Base-by-base conservation (phyloP, 1,139 yeast species). In the Yamadazyma atlantica region DNA sequence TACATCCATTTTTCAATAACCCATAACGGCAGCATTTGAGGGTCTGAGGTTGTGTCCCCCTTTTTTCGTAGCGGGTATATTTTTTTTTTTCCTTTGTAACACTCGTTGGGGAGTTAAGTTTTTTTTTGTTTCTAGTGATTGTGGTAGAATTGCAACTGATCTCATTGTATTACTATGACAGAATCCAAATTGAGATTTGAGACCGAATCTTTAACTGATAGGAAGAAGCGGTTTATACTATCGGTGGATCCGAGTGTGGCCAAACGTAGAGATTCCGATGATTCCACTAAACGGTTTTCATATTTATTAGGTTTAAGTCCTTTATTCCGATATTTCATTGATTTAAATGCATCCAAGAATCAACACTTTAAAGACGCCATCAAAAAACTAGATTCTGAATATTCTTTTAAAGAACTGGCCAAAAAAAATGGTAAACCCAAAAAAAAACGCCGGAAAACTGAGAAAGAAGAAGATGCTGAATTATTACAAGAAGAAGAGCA, bases 391-490 rank as follows among this genome's bases (percentile, higher is more conserved):
- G 71, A 67, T 44, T 50, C 46, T 37, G 68, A 78, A 31, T 50
- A 50, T 30, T 50, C 60, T 7, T 58, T 57, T 33, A 50, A 48
- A 29, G 37, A 34, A 4, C 40, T 39, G 13, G 32, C 37, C 11
- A 50, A 56, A 50, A 39, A 66, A 52, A 46, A 49, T 9, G 35
- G 40, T 19, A 46, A 42, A 32, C 39, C 45, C 29, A 45, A 41
- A 3, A 44, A 41, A 33, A 45, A 52, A 21, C 50, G 81, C 36
- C 62, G 95, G 42, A 86, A 86, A 56, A 82, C 94, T 0, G 95
- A 87, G 58, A 83, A 85, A 58, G 96, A 90, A 54, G 97, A 90
- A 57, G 97, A 88, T 58, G 95, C 88, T 1, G 96, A 88, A 58
- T 68, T 88, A 40, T 68, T 90, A 50, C 75, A 77, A 46, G 95